phyloP scores from a whole-genome alignment of 768 basidiomycete genomes.

The Lentinus brumalis region DNA sequence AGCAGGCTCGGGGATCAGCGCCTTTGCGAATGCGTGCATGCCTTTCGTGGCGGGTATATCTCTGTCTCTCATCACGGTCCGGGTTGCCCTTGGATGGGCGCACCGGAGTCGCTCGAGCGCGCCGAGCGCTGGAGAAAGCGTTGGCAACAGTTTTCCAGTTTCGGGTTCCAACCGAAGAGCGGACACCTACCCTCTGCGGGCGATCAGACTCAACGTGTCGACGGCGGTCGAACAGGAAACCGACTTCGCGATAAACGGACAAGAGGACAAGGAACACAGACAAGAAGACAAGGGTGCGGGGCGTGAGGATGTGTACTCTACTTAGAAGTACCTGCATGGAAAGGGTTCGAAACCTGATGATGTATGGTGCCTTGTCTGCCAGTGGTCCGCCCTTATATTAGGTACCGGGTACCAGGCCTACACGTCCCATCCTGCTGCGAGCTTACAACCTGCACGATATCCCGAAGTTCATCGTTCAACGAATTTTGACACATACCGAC shows the following conservation, averaged over 20 bases:
- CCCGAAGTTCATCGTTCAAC: no score
- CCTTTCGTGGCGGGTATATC: background rate
- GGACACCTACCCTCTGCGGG: background rate
- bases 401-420: no score
- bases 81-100: background rate
- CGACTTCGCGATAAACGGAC: background rate
- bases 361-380: no score
- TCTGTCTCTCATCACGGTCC: background rate
- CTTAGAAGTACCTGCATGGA: background rate
- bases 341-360: background rate
- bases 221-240: constrained; percentile 1
- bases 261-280: background rate
- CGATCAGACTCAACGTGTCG: background rate
- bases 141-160: no score
- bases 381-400: no score
- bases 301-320: no score
- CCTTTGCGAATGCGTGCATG: background rate
- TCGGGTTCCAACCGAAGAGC: no score
- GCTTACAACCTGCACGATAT: no score
- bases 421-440: no score
- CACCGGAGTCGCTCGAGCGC: background rate
- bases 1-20: background rate
- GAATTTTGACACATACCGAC: no score
- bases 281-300: background rate
- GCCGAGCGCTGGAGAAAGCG: no score